Conservation (phyloP, 768 basidiomycete genomes). For the Lanmaoa pseudosensibilis region DNA sequence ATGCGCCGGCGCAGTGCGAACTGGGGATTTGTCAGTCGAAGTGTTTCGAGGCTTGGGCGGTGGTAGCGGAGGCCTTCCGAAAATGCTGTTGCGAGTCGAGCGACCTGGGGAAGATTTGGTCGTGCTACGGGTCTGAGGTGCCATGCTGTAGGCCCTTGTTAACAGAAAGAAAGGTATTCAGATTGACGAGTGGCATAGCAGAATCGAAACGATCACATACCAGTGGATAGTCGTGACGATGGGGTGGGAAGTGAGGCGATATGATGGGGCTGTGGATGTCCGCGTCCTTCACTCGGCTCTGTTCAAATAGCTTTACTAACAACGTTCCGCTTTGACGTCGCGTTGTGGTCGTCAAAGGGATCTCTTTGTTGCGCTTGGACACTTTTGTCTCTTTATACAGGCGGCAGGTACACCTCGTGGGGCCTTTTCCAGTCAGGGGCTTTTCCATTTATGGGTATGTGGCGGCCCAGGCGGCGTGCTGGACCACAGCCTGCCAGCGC, state of each 20-base stretch:
- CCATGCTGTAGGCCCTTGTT: slow-evolving; percentile 16
- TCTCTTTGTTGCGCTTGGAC: slow-evolving; percentile 18
- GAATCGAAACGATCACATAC: slow-evolving; percentile 1
- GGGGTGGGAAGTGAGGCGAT: not conserved
- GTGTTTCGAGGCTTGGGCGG: slow-evolving; percentile 9
- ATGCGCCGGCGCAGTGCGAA: not conserved
- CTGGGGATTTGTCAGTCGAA: not conserved
- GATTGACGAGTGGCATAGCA: not conserved
- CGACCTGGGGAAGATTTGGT: slow-evolving; percentile 18
- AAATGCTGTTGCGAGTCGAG: slow-evolving; percentile 24
- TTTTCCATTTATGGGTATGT: slow-evolving; percentile 22
- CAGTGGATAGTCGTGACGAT: not conserved
- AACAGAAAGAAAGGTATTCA: not conserved
- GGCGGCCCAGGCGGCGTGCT: slow-evolving; percentile 9
- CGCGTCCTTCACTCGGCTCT: not conserved
- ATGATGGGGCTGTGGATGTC: not conserved
- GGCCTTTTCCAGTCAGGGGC: slow-evolving; percentile 22
- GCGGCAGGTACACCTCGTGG: slow-evolving; percentile 8
- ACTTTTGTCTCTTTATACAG: slow-evolving; percentile 25
- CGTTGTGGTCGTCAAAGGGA: slow-evolving; percentile 5
- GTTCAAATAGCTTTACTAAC: slow-evolving; percentile 25
- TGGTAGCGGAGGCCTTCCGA: slow-evolving; percentile 14
- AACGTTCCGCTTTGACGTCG: slow-evolving; percentile 16
- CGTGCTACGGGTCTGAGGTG: slow-evolving; percentile 28
- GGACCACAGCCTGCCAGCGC: slow-evolving; percentile 17